Evolutionary conservation across 805 yeast genomes (phyloP).

Genomic region (Nakazawaea ernobii): DNA sequence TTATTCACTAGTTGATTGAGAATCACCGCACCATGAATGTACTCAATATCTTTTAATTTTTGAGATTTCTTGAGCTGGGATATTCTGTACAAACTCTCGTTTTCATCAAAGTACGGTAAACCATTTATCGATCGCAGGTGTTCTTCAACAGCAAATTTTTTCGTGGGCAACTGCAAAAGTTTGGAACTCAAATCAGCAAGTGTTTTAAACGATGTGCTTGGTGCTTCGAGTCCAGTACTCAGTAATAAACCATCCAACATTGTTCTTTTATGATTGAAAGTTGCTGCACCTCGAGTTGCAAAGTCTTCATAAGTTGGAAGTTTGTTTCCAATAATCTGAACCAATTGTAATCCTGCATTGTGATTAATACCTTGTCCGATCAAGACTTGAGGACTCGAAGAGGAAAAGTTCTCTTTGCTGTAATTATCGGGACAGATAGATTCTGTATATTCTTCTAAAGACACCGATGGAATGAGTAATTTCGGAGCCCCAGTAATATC

Average conservation of each 20-base stretch:
- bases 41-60: constrained; percentile 40
- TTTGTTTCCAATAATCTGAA: constrained; percentile 20
- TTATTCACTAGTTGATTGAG: constrained; percentile 37
- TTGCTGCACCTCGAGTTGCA: constrained; percentile 14
- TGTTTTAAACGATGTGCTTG: constrained; percentile 12
- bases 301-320: constrained; percentile 29
- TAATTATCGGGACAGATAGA: constrained; percentile 5
- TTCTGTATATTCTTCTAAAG: constrained; percentile 7
- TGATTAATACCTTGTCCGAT: constrained; percentile 29
- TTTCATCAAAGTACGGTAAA: constrained; percentile 34
- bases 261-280: constrained; percentile 12
- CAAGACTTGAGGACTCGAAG: constrained; percentile 2
- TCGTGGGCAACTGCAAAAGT: constrained; percentile 19
- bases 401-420: constrained; percentile 3
- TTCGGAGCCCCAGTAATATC: constrained; percentile 3
- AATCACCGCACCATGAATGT: constrained; percentile 42
- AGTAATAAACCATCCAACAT: constrained; percentile 13
- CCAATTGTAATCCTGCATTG: constrained; percentile 27
- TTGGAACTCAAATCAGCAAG: constrained; percentile 21
- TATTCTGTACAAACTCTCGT: constrained; percentile 17
- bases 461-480: constrained; percentile 3
- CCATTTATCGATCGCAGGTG: constrained; percentile 29
- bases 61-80: constrained; percentile 19
- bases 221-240: constrained; percentile 11
- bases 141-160: constrained; percentile 16